Evolutionary conservation across 371 early-diverging fungal genomes (phyloP).

Genomic region (Thermomucor indicae-seudaticae): DNA sequence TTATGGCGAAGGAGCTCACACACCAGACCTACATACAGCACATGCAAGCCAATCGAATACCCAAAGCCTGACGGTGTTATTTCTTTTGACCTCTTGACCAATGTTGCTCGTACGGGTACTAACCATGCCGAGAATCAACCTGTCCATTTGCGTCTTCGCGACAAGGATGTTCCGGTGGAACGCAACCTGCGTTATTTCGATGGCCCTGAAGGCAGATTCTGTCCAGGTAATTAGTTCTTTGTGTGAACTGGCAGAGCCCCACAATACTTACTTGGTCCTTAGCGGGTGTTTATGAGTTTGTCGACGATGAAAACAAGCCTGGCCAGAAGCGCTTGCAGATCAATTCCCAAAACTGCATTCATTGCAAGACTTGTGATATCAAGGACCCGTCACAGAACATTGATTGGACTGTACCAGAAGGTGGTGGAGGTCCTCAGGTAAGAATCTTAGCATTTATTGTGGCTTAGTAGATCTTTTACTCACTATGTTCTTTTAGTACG

Average conservation of each 20-base stretch:
- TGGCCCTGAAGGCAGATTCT: conserved; percentile 96
- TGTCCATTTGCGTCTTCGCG: conserved; percentile 80
- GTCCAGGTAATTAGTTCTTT: conserved; percentile 68
- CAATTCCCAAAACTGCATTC: conserved; percentile 97
- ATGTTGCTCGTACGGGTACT: conserved; percentile 91
- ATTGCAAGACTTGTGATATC: conserved; percentile 99
- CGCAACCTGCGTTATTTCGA: conserved; percentile 83
- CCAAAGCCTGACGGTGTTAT: conserved; percentile 97
- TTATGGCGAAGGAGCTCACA: no score
- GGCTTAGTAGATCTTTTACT: neutral
- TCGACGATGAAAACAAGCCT: conserved; percentile 85
- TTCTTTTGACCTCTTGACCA: conserved; percentile 92
- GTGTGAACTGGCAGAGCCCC: neutral
- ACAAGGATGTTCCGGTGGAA: conserved; percentile 72
- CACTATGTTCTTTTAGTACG: conserved; percentile 14
- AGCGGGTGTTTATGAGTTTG: conserved; percentile 98
- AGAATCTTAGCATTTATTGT: neutral
- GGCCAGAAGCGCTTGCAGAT: conserved; percentile 94
- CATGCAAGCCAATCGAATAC: conserved; percentile 88
- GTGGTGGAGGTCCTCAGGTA: conserved; percentile 87
- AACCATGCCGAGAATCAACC: conserved; percentile 97
- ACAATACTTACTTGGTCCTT: conserved; percentile 3
- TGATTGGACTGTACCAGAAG: conserved; percentile 99
- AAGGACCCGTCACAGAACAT: conserved; percentile 99
- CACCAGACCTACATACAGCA: no score